phyloP scores from a whole-genome alignment of 345 rosid species.

The Bruguiera parviflora region DNA sequence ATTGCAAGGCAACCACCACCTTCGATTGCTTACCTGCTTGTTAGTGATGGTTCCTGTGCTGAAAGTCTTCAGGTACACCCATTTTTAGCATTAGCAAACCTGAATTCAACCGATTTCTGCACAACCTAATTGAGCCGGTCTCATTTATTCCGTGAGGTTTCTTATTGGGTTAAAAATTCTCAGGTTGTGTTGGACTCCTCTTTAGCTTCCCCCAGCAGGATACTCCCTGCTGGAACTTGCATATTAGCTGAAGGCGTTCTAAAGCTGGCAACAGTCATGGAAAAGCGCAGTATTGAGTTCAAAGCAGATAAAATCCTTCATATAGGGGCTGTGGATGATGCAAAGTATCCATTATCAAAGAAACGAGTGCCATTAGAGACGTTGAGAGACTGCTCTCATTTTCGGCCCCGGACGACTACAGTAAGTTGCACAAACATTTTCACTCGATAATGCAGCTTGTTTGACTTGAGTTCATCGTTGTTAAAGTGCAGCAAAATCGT shows the following conservation, averaged over 20 bases:
- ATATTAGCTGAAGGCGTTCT: slow-evolving; percentile 67
- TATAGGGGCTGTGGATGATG: slow-evolving; percentile 63
- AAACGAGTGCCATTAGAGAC: slow-evolving; percentile 64
- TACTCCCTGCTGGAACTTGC: slow-evolving; percentile 60
- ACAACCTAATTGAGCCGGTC: neutral
- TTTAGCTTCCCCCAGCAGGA: slow-evolving; percentile 38
- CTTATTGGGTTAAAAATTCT: neutral
- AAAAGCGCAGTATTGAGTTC: slow-evolving; percentile 53
- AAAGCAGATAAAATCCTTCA: slow-evolving; percentile 65
- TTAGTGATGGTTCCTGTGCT: slow-evolving; percentile 79
- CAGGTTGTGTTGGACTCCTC: slow-evolving; percentile 73
- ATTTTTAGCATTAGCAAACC: neutral
- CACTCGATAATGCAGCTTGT: neutral
- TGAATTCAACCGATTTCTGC: neutral
- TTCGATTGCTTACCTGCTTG: slow-evolving; percentile 37
- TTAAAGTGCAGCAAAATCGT: too few relatives aligned
- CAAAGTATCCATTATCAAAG: slow-evolving; percentile 58
- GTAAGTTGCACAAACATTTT: slow-evolving; percentile 27
- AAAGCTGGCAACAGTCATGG: slow-evolving; percentile 20
- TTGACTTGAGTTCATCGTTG: too few relatives aligned
- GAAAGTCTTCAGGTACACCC: slow-evolving; percentile 51
- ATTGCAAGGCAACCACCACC: slow-evolving; percentile 24
- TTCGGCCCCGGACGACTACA: slow-evolving; percentile 83
- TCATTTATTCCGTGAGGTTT: neutral
- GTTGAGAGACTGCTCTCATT: slow-evolving; percentile 64